Conservation (phyloP, 23 red algal species). For the Pyropia haitanensis region DNA sequence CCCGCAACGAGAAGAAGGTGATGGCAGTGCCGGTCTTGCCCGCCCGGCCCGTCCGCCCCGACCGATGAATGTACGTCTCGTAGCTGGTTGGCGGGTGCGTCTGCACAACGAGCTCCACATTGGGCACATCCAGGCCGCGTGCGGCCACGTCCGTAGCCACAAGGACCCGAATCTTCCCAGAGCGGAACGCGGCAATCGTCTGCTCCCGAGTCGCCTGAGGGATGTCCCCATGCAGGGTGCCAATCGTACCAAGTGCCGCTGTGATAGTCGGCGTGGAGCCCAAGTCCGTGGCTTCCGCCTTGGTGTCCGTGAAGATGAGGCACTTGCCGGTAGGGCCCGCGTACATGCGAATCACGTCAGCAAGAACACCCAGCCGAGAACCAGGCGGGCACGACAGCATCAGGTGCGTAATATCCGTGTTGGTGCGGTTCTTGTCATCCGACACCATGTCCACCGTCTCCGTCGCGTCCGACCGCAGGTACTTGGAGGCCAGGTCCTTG, state of each 20-base stretch:
- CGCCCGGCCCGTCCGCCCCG: conserved; percentile 60
- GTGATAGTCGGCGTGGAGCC: conserved; percentile 12
- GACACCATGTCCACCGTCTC: conserved; percentile 51
- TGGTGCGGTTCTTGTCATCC: conserved; percentile 49
- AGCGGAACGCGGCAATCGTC: conserved; percentile 44
- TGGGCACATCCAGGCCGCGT: conserved; percentile 62
- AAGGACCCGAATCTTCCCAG: conserved; percentile 43
- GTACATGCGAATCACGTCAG: conserved; percentile 46
- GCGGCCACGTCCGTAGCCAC: conserved; percentile 83
- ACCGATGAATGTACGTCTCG: conserved; percentile 77
- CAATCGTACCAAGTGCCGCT: conserved; percentile 30
- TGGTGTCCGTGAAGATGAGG: conserved; percentile 70
- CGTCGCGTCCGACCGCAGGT: conserved; percentile 33
- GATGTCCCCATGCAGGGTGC: conserved; percentile 70
- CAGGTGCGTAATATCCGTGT: conserved; percentile 48
- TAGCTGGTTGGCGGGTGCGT: conserved; percentile 58
- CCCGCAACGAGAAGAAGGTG: conserved; percentile 40
- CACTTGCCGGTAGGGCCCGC: conserved; percentile 55
- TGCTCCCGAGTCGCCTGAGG: conserved; percentile 41
- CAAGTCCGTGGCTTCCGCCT: conserved; percentile 58
- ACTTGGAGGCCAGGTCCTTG: conserved; percentile 47
- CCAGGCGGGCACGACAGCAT: conserved; percentile 24
- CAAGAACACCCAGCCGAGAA: conserved; percentile 19
- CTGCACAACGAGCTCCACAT: conserved; percentile 68
- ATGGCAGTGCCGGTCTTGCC: conserved; percentile 66